A percentile compares a stretch with the other conserved stretches of the same genome.
phyloP scores from a whole-genome alignment of 768 basidiomycete species.

The Rhizopogon vinicolor region DNA sequence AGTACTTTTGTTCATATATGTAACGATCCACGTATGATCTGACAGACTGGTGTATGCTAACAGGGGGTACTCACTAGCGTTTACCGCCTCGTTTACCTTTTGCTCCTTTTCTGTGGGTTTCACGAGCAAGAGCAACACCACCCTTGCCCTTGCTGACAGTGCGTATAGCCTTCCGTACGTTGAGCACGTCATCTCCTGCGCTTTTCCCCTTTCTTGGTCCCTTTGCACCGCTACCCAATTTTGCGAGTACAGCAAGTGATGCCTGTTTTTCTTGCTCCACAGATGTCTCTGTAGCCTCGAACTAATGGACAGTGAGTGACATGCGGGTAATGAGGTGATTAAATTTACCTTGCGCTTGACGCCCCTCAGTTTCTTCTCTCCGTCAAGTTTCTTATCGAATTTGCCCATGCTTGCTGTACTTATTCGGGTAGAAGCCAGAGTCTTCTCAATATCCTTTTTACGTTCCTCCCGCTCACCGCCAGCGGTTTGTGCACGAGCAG shows the following conservation, averaged over 20 bases:
- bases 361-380: constrained; percentile 85
- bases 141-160: constrained; percentile 69
- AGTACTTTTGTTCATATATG: background rate
- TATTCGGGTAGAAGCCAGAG: constrained; percentile 66
- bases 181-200: constrained; percentile 52
- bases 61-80: constrained; percentile 9
- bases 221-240: constrained; percentile 70
- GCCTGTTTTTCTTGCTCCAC: constrained; percentile 63
- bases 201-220: constrained; percentile 40
- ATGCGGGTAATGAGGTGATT: background rate
- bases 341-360: constrained; percentile 84
- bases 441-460: constrained; percentile 71
- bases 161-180: constrained; percentile 86
- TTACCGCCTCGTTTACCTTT: constrained; percentile 26
- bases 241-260: constrained; percentile 71
- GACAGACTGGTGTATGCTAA: background rate
- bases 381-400: constrained; percentile 87
- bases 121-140: constrained; percentile 50
- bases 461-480: constrained; percentile 41
- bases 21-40: background rate
- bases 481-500: constrained; percentile 48
- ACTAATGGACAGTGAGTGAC: constrained; percentile 41
- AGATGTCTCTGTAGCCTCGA: constrained; percentile 75
- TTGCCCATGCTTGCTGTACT: constrained; percentile 96
- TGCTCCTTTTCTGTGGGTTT: constrained; percentile 23